A percentile compares a stretch with the other conserved stretches of the same genome.
These are phyloP conservation scores for Myriosclerotinia curreyana DNA, from an alignment of 2,329 filamentous ascomycete genomes.

Conservation along the genomic window DNA sequence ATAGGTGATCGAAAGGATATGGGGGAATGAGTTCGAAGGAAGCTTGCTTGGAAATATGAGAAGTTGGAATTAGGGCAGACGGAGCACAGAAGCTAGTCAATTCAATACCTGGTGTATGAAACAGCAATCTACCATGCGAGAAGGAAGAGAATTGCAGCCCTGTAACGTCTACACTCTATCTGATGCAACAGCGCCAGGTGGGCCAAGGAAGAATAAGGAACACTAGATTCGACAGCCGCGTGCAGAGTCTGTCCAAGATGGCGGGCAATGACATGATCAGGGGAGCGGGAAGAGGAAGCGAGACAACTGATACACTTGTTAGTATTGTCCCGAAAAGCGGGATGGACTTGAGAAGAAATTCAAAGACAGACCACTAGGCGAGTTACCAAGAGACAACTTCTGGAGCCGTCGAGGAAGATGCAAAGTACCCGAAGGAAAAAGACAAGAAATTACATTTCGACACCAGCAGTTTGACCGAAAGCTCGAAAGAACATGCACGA, in stretches of 20 bases:
- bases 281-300: neutral
- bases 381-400: neutral
- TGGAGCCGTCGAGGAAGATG: neutral
- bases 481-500: slow-evolving; percentile 65
- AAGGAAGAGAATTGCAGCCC: neutral
- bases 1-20: neutral
- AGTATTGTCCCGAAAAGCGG: fast-evolving
- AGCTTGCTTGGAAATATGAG: neutral
- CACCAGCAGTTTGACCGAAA: slow-evolving; percentile 46
- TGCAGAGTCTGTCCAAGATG: neutral
- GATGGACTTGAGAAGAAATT: neutral
- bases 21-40: neutral
- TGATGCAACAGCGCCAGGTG: neutral
- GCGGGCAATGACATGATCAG: neutral
- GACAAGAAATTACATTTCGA: slow-evolving; percentile 42
- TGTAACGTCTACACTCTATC: neutral
- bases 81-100: neutral
- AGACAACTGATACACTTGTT: neutral
- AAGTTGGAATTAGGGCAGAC: neutral
- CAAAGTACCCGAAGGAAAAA: neutral
- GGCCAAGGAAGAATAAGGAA: neutral
- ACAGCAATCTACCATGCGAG: neutral
- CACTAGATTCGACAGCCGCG: too few relatives aligned
- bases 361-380: too few relatives aligned
- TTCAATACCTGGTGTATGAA: too few relatives aligned